These are phyloP conservation scores for Tricholoma bakamatsutake DNA, from an alignment of 768 basidiomycete species.

Conservation along the genomic window DNA sequence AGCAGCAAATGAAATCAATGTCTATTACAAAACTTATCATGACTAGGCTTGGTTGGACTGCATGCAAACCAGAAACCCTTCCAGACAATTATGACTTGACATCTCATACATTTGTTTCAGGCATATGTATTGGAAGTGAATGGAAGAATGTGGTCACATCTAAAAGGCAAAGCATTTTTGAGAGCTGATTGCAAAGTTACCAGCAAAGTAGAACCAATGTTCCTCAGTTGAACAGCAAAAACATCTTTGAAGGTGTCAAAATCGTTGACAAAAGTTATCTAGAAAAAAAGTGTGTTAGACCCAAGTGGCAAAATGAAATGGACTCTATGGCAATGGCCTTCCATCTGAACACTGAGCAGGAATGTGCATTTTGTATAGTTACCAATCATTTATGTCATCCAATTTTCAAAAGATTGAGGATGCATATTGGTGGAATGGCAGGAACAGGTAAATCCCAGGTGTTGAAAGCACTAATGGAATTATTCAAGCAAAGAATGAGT, in stretches of 20 bases:
- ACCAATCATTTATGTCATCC: constrained; percentile 12
- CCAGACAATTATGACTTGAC: not conserved
- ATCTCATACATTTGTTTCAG: not conserved
- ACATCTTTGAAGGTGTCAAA: not conserved
- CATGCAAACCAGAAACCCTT: too few species aligned
- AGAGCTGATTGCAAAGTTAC: not conserved
- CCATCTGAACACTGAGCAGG: constrained; percentile 5
- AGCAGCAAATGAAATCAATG: not conserved
- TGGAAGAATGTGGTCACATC: not conserved
- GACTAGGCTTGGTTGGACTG: not conserved
- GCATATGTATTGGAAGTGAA: not conserved
- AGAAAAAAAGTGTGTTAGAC: not conserved
- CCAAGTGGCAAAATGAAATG: not conserved
- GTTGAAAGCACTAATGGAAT: too few species aligned
- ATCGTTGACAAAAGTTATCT: too few species aligned
- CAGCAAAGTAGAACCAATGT: too few species aligned
- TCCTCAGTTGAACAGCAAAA: too few species aligned
- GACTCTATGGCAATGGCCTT: not conserved
- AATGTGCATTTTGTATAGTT: constrained; percentile 12
- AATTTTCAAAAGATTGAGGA: too few species aligned
- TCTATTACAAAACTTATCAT: not conserved
- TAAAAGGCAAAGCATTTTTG: not conserved
- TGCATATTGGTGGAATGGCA: too few species aligned
- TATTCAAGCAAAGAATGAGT: constrained; percentile 16
- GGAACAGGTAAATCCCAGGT: too few species aligned